Evolutionary conservation across 2,329 filamentous ascomycete species (phyloP).

Genomic region (Capronia coronata): DNA sequence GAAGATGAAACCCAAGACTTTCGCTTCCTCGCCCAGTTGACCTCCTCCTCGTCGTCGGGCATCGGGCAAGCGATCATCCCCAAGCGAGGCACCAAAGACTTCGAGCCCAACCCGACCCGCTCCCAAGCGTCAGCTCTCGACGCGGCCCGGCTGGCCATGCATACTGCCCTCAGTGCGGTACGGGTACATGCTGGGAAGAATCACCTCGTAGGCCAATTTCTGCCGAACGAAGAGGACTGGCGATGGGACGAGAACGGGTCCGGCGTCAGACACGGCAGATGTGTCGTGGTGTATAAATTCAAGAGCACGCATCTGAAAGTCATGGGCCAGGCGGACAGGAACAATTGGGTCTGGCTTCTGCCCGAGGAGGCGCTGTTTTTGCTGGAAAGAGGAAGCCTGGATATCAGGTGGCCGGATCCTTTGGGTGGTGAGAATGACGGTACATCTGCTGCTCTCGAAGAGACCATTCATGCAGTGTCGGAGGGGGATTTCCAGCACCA

Average conservation of each 20-base stretch:
- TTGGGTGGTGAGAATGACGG: conserved; percentile 28
- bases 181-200: conserved; percentile 64
- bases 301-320: conserved; percentile 66
- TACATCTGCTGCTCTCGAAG: no score
- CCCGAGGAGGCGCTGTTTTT: conserved; percentile 89
- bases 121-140: conserved; percentile 73
- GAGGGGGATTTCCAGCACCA: not conserved
- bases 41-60: conserved; percentile 36
- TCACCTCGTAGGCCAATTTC: conserved; percentile 66
- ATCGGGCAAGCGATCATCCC: conserved; percentile 52
- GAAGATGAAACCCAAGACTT: conserved; percentile 85
- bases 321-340: conserved; percentile 64
- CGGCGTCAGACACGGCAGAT: conserved; percentile 25
- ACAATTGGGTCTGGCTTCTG: conserved; percentile 69
- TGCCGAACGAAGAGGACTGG: conserved; percentile 15
- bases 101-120: conserved; percentile 82
- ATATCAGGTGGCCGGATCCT: conserved; percentile 70
- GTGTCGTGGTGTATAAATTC: conserved; percentile 63
- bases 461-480: not conserved
- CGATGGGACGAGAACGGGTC: conserved; percentile 22
- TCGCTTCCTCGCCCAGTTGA: conserved; percentile 59
- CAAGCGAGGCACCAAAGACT: conserved; percentile 93
- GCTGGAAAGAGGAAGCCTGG: conserved; percentile 77
- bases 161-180: conserved; percentile 72
- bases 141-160: conserved; percentile 78